These are phyloP conservation scores for Melanogaster broomeanus DNA, from an alignment of 768 basidiomycete species.

Conservation along the genomic window DNA sequence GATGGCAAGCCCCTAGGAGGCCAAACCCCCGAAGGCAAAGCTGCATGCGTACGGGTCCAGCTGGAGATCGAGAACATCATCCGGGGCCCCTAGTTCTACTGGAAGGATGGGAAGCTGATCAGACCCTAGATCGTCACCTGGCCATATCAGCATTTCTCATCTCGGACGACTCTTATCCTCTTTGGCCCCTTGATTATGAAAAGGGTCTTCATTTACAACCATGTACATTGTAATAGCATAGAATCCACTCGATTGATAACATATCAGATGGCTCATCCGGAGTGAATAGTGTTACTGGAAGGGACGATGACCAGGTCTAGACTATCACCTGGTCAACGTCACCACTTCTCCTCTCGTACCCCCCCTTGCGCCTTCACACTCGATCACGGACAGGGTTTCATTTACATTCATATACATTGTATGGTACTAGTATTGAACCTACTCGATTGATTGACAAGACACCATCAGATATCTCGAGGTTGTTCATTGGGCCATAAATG, in stretches of 20 bases:
- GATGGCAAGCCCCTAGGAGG: constrained; percentile 54
- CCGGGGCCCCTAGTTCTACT: constrained; percentile 22
- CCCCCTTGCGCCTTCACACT: no score
- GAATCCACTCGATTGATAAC: neutral
- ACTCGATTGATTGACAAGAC: no score
- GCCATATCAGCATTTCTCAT: neutral
- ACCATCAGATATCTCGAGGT: neutral
- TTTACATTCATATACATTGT: no score
- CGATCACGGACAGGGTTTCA: no score
- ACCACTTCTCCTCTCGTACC: no score
- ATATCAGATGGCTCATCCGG: no score
- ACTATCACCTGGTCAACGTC: no score
- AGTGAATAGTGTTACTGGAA: no score
- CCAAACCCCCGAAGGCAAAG: constrained; percentile 56
- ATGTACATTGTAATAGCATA: neutral
- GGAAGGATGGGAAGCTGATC: neutral
- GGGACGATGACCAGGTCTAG: no score
- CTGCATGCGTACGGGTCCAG: constrained; percentile 63
- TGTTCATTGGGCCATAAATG: constrained; percentile 19
- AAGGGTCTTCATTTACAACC: neutral
- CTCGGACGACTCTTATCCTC: neutral
- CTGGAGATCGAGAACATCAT: constrained; percentile 69
- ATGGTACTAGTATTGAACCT: no score
- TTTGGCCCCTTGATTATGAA: neutral
- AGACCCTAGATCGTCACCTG: neutral